phyloP scores from a whole-genome alignment of 257 asterid genomes.

The Solanum arcanum region DNA sequence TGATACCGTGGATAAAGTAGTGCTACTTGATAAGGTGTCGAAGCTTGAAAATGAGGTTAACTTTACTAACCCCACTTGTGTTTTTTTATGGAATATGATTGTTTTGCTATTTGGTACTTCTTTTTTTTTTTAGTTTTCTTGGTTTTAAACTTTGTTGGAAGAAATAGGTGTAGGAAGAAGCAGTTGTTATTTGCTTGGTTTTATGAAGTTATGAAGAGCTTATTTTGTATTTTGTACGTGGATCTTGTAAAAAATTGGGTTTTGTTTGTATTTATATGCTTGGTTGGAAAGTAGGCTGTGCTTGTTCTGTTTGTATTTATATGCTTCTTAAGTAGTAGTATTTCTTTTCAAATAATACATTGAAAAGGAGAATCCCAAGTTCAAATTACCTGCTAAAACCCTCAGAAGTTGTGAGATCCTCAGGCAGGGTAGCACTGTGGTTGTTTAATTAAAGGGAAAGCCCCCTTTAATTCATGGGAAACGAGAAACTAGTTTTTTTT shows the following conservation, averaged over 20 bases:
- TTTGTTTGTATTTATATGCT: background rate
- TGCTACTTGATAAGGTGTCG: conserved; percentile 35
- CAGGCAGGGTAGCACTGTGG: background rate
- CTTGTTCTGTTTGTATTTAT: background rate
- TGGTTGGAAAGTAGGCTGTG: background rate
- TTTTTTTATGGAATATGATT: background rate
- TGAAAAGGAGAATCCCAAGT: conserved; percentile 63
- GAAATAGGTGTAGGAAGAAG: background rate
- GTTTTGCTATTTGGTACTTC: background rate
- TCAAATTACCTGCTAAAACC: background rate
- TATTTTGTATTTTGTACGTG: background rate
- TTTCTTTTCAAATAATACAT: conserved; percentile 14
- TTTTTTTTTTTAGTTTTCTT: background rate
- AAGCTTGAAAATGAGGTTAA: conserved; percentile 75
- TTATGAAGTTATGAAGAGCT: background rate
- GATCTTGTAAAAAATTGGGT: background rate
- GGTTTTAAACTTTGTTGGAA: background rate
- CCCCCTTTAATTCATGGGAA: background rate
- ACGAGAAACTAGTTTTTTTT: background rate
- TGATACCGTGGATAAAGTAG: conserved; percentile 10
- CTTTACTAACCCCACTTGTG: background rate
- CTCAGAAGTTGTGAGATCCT: background rate
- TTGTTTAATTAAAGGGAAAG: background rate
- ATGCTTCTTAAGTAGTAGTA: background rate
- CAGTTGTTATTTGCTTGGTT: background rate